Conservation (phyloP, 2,329 filamentous ascomycete species). For the Colletotrichum godetiae region DNA sequence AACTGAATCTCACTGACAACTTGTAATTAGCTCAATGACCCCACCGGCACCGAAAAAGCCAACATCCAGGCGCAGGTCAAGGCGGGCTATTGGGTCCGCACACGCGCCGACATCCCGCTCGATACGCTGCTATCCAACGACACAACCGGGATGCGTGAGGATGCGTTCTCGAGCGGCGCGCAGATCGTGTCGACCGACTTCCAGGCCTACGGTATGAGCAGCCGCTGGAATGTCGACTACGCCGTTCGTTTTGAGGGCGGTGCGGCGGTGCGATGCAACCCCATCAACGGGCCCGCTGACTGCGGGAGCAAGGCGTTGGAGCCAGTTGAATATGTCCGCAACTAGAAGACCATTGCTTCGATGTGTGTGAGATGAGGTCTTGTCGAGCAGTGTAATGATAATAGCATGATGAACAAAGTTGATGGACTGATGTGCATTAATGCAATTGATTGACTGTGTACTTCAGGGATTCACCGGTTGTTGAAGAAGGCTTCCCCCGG, state of each 20-base stretch:
- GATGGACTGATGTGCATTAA: background rate
- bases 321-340: conserved; percentile 37
- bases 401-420: background rate
- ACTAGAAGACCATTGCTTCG: conserved; percentile 14
- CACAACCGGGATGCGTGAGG: conserved; percentile 51
- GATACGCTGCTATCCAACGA: conserved; percentile 53
- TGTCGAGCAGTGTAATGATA: background rate
- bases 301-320: conserved; percentile 39
- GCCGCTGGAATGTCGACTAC: conserved; percentile 60
- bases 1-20: background rate
- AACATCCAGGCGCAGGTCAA: conserved; percentile 57
- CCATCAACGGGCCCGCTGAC: conserved; percentile 38
- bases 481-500: background rate
- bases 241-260: conserved; percentile 43
- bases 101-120: conserved; percentile 58
- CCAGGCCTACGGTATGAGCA: conserved; percentile 57
- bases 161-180: conserved; percentile 57
- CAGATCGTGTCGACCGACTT: conserved; percentile 63
- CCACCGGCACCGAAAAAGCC: conserved; percentile 45
- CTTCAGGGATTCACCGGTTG: too few relatives aligned
- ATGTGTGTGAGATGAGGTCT: background rate
- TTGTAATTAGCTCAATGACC: conserved; percentile 54
- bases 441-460: background rate
- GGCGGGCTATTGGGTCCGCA: conserved; percentile 61
- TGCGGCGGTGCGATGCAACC: conserved; percentile 45